Conservation (phyloP, 176 grass and related monocot genomes). For the Oryza glumipatula region DNA sequence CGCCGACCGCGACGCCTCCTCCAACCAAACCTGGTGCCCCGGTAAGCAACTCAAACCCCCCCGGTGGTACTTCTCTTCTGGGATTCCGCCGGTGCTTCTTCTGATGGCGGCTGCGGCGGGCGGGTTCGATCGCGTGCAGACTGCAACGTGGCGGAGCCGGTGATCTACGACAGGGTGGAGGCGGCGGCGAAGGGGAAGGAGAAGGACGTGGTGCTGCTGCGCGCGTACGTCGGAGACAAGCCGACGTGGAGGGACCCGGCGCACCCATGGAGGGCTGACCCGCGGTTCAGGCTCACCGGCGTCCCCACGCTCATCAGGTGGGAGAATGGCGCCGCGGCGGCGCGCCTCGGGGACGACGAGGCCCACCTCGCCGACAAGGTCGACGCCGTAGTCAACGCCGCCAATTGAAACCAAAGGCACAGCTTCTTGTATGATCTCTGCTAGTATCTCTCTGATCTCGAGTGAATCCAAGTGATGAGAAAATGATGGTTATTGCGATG, state of each 20-base stretch:
- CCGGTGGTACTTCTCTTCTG: neutral
- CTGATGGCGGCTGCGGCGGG: too few relatives aligned
- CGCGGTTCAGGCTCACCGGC: conserved; percentile 66
- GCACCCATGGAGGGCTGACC: conserved; percentile 83
- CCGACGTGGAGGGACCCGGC: conserved; percentile 70
- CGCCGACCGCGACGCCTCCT: conserved; percentile 69
- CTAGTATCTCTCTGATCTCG: neutral
- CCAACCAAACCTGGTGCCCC: conserved; percentile 82
- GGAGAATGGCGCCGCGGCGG: conserved; percentile 64
- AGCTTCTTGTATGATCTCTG: neutral
- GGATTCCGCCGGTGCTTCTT: neutral
- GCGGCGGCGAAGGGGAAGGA: conserved; percentile 42
- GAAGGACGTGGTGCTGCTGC: conserved; percentile 66
- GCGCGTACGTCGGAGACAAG: conserved; percentile 84
- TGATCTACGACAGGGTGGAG: conserved; percentile 73
- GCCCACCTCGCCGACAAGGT: conserved; percentile 66
- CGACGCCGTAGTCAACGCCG: conserved; percentile 38
- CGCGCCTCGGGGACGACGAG: conserved; percentile 73
- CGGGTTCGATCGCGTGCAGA: conserved; percentile 39
- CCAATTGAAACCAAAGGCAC: neutral
- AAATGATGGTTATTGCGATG: neutral
- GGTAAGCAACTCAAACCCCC: conserved; percentile 30
- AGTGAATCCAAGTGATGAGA: neutral
- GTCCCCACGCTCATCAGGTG: conserved; percentile 88
- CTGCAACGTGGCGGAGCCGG: conserved; percentile 93